These are phyloP conservation scores for Sorghum bicolor DNA, from an alignment of 176 grass and related monocot species.

Conservation along the genomic window Sorghum_bicolor_NCBIv3 NC_012871.2:768501-769000, in stretches of 20 bases:
- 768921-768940: constrained; percentile 69
- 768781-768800: constrained; percentile 89
- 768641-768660: constrained; percentile 88
- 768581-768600: constrained; percentile 71
- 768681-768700: constrained; percentile 77
- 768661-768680: constrained; percentile 94
- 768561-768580: constrained; percentile 88
- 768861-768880: constrained; percentile 93
- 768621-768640: constrained; percentile 50
- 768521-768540: constrained; percentile 91
- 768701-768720: constrained; percentile 80
- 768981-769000: constrained; percentile 95
- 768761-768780: constrained; percentile 89
- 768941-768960: constrained; percentile 89
- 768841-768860: constrained; percentile 72
- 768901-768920: constrained; percentile 93
- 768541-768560: constrained; percentile 95
- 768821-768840: constrained; percentile 70
- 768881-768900: constrained; percentile 89
- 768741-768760: constrained; percentile 69
- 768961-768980: constrained; percentile 99
- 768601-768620: constrained; percentile 71
- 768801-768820: constrained; percentile 89
- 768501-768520: constrained; percentile 70
- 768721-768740: constrained; percentile 84